Evolutionary conservation across 495 filamentous ascomycete species (phyloP), one percentile per base, ranked within the genome.

Genomic region (Neurospora intermedia): DNA sequence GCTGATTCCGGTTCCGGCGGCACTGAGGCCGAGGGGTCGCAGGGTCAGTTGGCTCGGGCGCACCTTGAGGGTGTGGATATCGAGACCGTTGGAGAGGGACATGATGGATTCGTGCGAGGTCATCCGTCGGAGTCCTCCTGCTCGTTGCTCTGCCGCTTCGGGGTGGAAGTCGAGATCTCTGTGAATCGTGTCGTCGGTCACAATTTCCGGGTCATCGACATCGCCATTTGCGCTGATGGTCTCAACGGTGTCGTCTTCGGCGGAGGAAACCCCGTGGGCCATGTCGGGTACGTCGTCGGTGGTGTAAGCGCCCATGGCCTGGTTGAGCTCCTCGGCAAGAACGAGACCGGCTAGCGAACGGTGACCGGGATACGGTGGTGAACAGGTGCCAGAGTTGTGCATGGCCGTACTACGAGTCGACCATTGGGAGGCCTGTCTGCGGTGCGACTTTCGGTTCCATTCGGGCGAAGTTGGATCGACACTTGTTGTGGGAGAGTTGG

Each of bases 401-500:
- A 77, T 69, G 76, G 77, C 74, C 1, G 73, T 84, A 72, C 85
- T 86, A 13, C 87, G 81, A 18, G 82, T 78, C 4, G 89, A 88
- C 46, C 85, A 75, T 74, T 88, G 89, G 3, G 90, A 89, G 0
- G 78, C 77, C 10, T 83, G 83, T 70, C 89, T 90, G 59, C 82
- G 77, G 71, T 88, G 86, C n/a, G 81, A 79, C 1, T 82, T 79
- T 16, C 76, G 54, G 27, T 66, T 82, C 82, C 88, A 87, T 38
- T 78, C 76, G 6, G 88, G 87, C 38, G 88, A 89, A 71, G 84
- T 83, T n/a, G 91, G 87, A 41, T 88, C 87, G 3, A 88, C 82
- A 74, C 85, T 88, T 62, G 91, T 90, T 0, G 91, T 91, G 0
- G 94, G 93, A 38, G 92, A 96, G 0, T 88, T 91, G 2, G 94